These are phyloP conservation scores for Aspergillus pseudotamarii DNA, from an alignment of 2,329 filamentous ascomycete genomes.

Conservation along the genomic window DNA sequence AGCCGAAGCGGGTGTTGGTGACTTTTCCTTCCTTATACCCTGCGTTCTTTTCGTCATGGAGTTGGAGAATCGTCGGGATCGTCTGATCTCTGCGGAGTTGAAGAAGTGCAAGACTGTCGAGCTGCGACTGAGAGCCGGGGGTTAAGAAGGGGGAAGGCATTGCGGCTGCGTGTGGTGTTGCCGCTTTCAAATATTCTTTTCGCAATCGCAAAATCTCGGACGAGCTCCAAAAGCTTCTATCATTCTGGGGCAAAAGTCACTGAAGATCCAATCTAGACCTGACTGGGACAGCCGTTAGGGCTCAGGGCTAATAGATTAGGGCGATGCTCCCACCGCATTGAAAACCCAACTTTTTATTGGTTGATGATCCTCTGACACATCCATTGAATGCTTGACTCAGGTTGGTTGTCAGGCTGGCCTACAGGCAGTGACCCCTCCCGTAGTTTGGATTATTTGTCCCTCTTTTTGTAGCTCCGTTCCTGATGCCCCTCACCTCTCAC, in stretches of 20 bases:
- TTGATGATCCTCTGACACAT: background rate
- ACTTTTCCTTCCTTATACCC: conserved; percentile 77
- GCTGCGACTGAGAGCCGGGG: conserved; percentile 63
- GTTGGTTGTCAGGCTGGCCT: conserved; percentile 12
- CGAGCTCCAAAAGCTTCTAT: background rate
- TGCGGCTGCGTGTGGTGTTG: conserved; percentile 1
- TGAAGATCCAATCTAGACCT: background rate
- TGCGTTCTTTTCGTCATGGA: conserved; percentile 63
- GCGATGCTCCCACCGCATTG: background rate
- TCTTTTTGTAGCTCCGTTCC: conserved; percentile 19
- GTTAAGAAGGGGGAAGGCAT: conserved; percentile 77
- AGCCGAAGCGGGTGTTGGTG: conserved; percentile 91
- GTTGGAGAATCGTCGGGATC: conserved; percentile 71
- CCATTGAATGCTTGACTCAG: background rate
- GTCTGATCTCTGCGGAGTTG: conserved; percentile 87
- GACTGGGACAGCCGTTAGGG: background rate
- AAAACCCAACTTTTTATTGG: background rate
- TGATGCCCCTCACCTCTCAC: conserved; percentile 28
- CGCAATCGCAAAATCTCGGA: conserved; percentile 4
- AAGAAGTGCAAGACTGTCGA: conserved; percentile 75
- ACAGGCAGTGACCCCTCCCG: background rate
- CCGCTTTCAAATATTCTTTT: background rate
- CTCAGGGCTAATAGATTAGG: background rate
- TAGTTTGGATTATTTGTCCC: conserved; percentile 13
- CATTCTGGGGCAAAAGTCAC: background rate